Percentiles rank a stretch among this genome's conserved stretches.
These are phyloP conservation scores for Cenchrus purpureus DNA, from an alignment of 176 grass and related monocot genomes.

Conservation along the genomic window DNA sequence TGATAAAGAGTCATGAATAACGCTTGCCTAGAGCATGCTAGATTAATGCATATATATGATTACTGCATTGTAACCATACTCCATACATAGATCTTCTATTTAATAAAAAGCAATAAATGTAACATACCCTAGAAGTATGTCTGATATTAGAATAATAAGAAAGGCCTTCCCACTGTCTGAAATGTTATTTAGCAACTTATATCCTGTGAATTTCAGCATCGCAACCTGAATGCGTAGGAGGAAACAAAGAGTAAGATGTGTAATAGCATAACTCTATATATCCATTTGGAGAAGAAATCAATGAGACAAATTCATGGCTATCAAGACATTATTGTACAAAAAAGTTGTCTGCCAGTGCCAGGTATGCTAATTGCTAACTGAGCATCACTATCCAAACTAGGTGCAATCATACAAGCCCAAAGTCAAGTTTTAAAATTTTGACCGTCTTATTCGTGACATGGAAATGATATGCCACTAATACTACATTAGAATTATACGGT, in stretches of 20 bases:
- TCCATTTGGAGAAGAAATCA: constrained; percentile 6
- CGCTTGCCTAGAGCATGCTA: constrained; percentile 14
- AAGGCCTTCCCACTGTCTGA: constrained; percentile 91
- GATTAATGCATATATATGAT: not conserved
- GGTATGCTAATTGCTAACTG: constrained; percentile 19
- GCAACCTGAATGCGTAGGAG: constrained; percentile 68
- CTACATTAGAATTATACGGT: constrained; percentile 16
- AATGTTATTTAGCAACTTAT: constrained; percentile 91
- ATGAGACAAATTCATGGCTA: not conserved
- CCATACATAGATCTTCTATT: constrained; percentile 1
- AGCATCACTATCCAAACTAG: not conserved
- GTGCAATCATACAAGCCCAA: not conserved
- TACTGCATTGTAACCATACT: not conserved
- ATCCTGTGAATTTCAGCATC: constrained; percentile 98
- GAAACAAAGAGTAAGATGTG: constrained; percentile 28
- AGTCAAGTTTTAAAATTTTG: not conserved
- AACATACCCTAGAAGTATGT: constrained; percentile 91
- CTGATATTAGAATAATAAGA: constrained; percentile 85
- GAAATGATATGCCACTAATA: not conserved
- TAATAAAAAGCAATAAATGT: constrained; percentile 31
- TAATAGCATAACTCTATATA: constrained; percentile 23
- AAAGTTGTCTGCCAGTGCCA: not conserved
- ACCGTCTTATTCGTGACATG: not conserved
- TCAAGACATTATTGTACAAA: constrained; percentile 9
- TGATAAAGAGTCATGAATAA: constrained; percentile 10